A percentile compares a stretch with the other conserved stretches of the same genome.
Conservation (phyloP, 148 eudicot genomes). For the Talinum fruticosum region DNA sequence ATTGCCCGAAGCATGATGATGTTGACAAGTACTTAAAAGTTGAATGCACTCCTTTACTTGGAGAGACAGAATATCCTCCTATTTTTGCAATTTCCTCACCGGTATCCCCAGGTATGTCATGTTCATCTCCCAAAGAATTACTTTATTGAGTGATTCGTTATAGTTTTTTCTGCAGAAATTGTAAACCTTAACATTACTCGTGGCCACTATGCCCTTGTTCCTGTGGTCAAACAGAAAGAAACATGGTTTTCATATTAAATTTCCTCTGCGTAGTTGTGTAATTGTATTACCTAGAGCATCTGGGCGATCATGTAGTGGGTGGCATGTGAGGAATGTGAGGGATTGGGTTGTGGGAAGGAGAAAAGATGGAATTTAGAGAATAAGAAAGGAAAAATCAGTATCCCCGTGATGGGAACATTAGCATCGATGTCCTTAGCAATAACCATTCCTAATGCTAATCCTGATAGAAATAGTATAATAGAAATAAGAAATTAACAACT, state of each 20-base stretch:
- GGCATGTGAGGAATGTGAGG: too few relatives aligned
- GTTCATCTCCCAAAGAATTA: background rate
- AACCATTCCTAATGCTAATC: too few relatives aligned
- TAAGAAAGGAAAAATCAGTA: too few relatives aligned
- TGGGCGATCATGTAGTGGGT: background rate
- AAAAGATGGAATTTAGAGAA: too few relatives aligned
- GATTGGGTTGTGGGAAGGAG: too few relatives aligned
- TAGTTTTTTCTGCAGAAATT: background rate
- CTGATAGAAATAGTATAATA: too few relatives aligned
- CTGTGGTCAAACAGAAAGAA: background rate
- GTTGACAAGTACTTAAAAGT: constrained; percentile 74
- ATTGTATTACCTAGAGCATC: background rate
- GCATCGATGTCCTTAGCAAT: too few relatives aligned
- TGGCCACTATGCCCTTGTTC: background rate
- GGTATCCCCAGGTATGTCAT: constrained; percentile 72
- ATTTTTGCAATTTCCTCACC: constrained; percentile 85
- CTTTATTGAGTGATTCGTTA: background rate
- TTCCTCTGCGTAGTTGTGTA: background rate
- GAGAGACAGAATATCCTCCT: constrained; percentile 65
- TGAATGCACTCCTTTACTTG: constrained; percentile 75
- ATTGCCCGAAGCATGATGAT: constrained; percentile 69
- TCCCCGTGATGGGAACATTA: too few relatives aligned
- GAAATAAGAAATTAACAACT: too few relatives aligned
- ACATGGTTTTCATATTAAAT: background rate
- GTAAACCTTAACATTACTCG: constrained; percentile 7